Evolutionary conservation across 2,329 filamentous ascomycete species (phyloP), one percentile per base, ranked within the genome.

Genomic region (Aphanocladium album): DNA sequence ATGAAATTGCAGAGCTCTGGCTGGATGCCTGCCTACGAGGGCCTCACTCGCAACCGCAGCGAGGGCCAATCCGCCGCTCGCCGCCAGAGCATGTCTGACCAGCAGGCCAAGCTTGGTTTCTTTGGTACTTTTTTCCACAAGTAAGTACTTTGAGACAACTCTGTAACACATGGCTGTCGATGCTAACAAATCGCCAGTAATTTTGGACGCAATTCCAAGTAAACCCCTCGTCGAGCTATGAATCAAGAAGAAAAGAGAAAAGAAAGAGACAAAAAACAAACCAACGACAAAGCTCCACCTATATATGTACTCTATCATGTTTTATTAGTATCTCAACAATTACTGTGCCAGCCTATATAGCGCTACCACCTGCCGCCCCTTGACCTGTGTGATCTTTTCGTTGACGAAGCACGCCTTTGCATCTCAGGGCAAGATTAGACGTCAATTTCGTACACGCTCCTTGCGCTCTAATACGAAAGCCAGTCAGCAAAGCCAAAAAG

Each of bases 81-180:
- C 16, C 80, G 83, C 6, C 77, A 81, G 67, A 84, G 81, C 67
- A 73, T 85, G 65, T 76, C 75, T 33, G 83, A 86, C 61, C 83
- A 85, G 68, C 76, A 77, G 62, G 75, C 75, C 16, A 71, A 75
- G 54, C 68, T 76, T 1, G 82, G 82, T 45, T 72, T 85, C 63
- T 73, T 85, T 56, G 80, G 80, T 58, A 75, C 78, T 63, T 77
- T 84, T 74, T 86, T 84, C 80, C 77, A 83, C 65, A 83, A 79
- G 83, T 85, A 71, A 57, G 80, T 68, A 16, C 25, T 16, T 12
- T 35, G 54, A 2, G 1, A 12, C 21, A 2, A 37, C 3, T 16
- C 7, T 39, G 6, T 25, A 9, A 5, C 23, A 17, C 9, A 5
- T 37, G 12, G 49, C 1, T 5, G 9, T 14, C 8, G 17, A 8